These are phyloP conservation scores for Nannizzia gypsea DNA, from an alignment of 2,329 filamentous ascomycete species.

Conservation along the genomic window DNA sequence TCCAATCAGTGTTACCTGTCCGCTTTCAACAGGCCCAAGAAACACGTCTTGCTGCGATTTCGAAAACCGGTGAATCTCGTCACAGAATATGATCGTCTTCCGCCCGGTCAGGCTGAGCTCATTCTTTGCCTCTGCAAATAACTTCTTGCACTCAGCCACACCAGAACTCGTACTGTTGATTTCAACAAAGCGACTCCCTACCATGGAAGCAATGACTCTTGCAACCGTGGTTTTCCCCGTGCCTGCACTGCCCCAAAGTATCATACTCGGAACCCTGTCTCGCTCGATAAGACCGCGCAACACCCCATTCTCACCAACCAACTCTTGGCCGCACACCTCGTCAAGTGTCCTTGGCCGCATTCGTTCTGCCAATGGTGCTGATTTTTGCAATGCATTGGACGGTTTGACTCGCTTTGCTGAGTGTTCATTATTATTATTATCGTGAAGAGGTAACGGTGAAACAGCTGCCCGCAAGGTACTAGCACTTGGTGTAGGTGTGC, in stretches of 20 bases:
- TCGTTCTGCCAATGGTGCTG: conserved; percentile 79
- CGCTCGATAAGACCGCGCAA: conserved; percentile 76
- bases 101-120: conserved; percentile 71
- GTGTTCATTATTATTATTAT: background rate
- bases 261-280: conserved; percentile 83
- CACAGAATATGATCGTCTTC: conserved; percentile 93
- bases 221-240: conserved; percentile 60
- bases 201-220: conserved; percentile 70
- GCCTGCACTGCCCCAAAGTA: conserved; percentile 55
- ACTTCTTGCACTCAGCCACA: conserved; percentile 81
- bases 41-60: conserved; percentile 95
- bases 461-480: background rate
- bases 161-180: conserved; percentile 88
- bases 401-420: conserved; percentile 53
- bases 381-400: conserved; percentile 46
- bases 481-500: background rate
- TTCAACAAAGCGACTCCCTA: conserved; percentile 79
- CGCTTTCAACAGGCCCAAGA: conserved; percentile 78
- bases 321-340: conserved; percentile 79
- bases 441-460: background rate
- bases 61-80: conserved; percentile 87
- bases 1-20: conserved; percentile 81
- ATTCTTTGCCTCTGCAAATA: conserved; percentile 72
- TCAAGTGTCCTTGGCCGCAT: conserved; percentile 80
- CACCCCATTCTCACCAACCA: conserved; percentile 75